Base-by-base conservation (phyloP, 768 basidiomycete species). In the Tulasnella sp. region DNA sequence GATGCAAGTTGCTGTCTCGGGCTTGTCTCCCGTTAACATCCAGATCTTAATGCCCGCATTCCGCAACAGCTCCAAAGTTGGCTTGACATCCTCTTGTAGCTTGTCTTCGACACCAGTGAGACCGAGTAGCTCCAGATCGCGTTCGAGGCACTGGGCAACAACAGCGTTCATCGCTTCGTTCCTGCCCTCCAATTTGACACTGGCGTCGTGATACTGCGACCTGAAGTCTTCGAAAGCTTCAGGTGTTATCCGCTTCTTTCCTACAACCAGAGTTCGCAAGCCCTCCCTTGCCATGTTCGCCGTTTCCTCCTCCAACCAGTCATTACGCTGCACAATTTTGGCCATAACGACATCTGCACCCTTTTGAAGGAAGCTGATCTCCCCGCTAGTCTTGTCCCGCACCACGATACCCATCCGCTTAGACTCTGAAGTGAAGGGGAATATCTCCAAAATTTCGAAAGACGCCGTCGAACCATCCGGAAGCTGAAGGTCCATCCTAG, bases 11-110 rank as follows among this genome's bases (percentile, higher is more conserved):
- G 97, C 97, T 3, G 97, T 99, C 83, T 99, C 97, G 66, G 98
- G 94, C 83, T 98, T 99, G 81, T 99, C 97, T 1, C 97, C 96
- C 0, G 97, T 99, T 77, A 98, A 83, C 97, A 98, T 98, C 97
- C 97, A 99, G 73, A 99, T 98, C 85, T 92, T 97, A 81, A 99
- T 89, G 4, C 96, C 96, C 0, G 96, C 97, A 79, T 98, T 98
- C 75, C 95, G 83, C 75, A 99, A 80, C 68, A 98, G 78, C 81
- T 98, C 97, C 72, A 99, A 81, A 1, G 97, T 97, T 62, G 89
- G 87, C 79, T 92, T 95, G 77, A 99, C 96, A 29, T 96, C 95
- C 74, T 98, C 97, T 77, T 99, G 97, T 73, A 99, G 81, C 81
- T 98, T 98, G 80, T 99, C 97, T 79, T 99, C 97, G 7, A 99